Base-by-base conservation (phyloP, 2,329 filamentous ascomycete genomes). In the Incumbomyces lentus region DNA sequence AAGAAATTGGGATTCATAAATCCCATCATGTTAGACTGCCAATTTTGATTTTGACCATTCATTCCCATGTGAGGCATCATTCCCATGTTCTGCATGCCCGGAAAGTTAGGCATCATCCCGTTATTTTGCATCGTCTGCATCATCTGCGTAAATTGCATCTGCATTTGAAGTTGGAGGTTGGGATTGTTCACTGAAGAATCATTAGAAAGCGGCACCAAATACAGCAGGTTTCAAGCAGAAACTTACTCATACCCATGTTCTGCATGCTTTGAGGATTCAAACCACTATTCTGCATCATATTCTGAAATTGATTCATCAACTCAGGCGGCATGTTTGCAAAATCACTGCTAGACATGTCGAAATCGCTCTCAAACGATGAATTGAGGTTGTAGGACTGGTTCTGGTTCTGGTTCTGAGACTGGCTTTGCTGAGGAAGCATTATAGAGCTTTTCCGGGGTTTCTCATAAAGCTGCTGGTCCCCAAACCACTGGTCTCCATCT, bases 251-350 rank as follows among this genome's bases (percentile, higher is more conserved):
- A 37, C 18, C 36, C 41, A 44, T 36, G 16, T 44, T 37, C 11
- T 14, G 40, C 33, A 44, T 35, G 31, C 12, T 29, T 19, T 36
- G 14, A 14, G 29, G 17, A 65, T 44, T 62, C 59, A 52, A 50
- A 47, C 67, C 50, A 60, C 65, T 62, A 38, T 58, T 58, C 67
- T 72, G 71, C 68, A 73, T 71, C 55, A 72, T 71, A 44, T 86
- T 82, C 79, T 89, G 86, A 72, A 76, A 75, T 17, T 46, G 29
- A 19, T 48, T 33, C 44, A 33, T 31, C 3, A 13, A 13, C 31
- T 44, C 41, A 19, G 31, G 16, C 41, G 41, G 32, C 31, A 36
- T 44, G 16, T 29, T 19, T 40, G 46, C 16, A 13, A 31, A 19
- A 31, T 50, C 46, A 31, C 48, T 44, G 46, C 38, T 41, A n/a